phyloP scores from a whole-genome alignment of 2,329 filamentous ascomycete species.

The Trichoderma koningii region DNA sequence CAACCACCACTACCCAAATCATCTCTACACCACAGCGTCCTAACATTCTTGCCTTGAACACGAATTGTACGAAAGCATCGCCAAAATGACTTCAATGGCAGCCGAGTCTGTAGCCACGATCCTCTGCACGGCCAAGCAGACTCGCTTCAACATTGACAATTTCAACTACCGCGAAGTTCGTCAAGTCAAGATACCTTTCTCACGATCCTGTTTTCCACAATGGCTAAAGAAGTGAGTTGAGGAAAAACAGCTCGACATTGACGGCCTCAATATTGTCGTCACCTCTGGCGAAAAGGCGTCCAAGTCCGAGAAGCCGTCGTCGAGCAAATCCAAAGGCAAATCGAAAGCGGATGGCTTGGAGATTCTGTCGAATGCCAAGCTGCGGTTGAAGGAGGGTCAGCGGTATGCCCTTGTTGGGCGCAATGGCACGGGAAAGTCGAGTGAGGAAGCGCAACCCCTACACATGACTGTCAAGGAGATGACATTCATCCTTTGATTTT shows the following conservation, averaged over 20 bases:
- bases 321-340: slow-evolving; percentile 55
- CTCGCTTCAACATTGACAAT: slow-evolving; percentile 62
- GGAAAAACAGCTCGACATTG: slow-evolving; percentile 62
- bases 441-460: slow-evolving; percentile 44
- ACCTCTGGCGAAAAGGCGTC: slow-evolving; percentile 44
- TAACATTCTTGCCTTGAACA: neutral
- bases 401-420: slow-evolving; percentile 78
- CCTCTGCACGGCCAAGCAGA: slow-evolving; percentile 67
- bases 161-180: slow-evolving; percentile 59
- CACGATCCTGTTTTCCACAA: neutral
- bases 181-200: neutral
- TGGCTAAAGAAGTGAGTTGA: too few species aligned
- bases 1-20: neutral
- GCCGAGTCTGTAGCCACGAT: slow-evolving; percentile 56
- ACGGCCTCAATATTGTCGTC: slow-evolving; percentile 71
- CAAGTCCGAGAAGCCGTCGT: slow-evolving; percentile 35
- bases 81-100: slow-evolving; percentile 51
- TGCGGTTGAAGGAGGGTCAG: slow-evolving; percentile 71
- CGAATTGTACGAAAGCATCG: neutral
- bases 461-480: neutral
- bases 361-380: slow-evolving; percentile 67
- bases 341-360: slow-evolving; percentile 57
- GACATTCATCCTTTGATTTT: neutral
- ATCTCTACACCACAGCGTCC: neutral
- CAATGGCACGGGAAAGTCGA: slow-evolving; percentile 84